Evolutionary conservation across 2,329 filamentous ascomycete genomes (phyloP).

Genomic region (Microcera coccophila): DNA sequence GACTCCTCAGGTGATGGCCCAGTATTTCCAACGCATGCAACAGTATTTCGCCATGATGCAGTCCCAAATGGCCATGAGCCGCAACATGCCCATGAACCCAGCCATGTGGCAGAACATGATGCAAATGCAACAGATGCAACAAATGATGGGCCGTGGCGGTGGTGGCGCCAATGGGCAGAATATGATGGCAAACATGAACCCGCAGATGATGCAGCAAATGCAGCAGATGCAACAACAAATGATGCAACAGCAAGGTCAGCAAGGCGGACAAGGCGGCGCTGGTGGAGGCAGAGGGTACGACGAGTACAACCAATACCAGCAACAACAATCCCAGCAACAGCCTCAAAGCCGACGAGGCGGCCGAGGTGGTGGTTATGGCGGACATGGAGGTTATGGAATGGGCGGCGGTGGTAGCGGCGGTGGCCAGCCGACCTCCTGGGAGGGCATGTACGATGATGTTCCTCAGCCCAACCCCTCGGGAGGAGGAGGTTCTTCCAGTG

Average conservation of each 20-base stretch:
- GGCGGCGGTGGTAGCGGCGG: conserved; percentile 29
- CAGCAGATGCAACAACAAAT: conserved; percentile 39
- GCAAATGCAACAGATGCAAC: conserved; percentile 69
- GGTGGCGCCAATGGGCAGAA: conserved; percentile 34
- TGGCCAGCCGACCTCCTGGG: conserved; percentile 77
- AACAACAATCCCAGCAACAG: conserved; percentile 49
- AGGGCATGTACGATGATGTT: conserved; percentile 97
- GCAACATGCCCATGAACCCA: conserved; percentile 68
- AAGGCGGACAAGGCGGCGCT: conserved; percentile 28
- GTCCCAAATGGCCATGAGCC: conserved; percentile 83
- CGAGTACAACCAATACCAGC: conserved; percentile 41
- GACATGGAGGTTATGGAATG: conserved; percentile 26
- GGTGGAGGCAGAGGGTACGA: conserved; percentile 21
- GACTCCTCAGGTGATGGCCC: conserved; percentile 95
- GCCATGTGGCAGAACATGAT: conserved; percentile 73
- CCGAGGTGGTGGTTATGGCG: conserved; percentile 29
- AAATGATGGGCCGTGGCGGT: conserved; percentile 47
- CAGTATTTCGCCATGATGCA: conserved; percentile 96
- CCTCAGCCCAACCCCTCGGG: conserved; percentile 69
- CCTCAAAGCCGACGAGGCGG: conserved; percentile 32
- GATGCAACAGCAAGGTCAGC: conserved; percentile 38
- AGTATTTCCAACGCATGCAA: conserved; percentile 98
- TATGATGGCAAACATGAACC: conserved; percentile 44
- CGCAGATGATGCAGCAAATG: conserved; percentile 56
- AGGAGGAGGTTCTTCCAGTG: too few species aligned